These are phyloP conservation scores for Globisporangium emineosum DNA, from an alignment of 352 stramenopile species.

Conservation along the genomic window DNA sequence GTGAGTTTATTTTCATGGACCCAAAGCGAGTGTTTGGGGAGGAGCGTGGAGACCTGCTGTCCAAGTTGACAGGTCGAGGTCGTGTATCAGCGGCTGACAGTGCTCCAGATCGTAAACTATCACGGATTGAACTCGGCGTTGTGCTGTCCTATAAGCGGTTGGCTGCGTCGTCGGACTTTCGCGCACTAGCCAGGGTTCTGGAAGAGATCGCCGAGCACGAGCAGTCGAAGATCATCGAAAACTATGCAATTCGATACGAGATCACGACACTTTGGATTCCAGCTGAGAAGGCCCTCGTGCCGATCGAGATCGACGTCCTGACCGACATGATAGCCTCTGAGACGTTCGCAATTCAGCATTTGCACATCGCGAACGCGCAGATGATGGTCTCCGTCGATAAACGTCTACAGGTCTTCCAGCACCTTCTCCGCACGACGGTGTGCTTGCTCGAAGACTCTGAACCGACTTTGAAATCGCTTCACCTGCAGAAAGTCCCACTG, in stretches of 20 bases:
- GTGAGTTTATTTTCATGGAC: not conserved
- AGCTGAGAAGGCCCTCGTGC: not conserved
- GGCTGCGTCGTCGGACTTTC: not conserved
- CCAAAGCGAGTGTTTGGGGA: not conserved
- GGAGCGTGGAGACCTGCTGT: not conserved
- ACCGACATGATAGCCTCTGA: not conserved
- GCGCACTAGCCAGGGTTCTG: not conserved
- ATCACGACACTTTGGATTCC: conserved; percentile 2
- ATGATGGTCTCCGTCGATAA: not conserved
- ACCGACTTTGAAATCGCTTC: not conserved
- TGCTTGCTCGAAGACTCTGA: not conserved
- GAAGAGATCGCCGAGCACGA: not conserved
- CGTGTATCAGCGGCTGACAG: too few relatives aligned
- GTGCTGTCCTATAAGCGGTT: not conserved
- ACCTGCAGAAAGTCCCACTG: not conserved
- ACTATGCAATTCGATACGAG: not conserved
- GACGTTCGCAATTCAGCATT: not conserved
- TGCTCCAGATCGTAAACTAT: not conserved
- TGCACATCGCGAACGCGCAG: not conserved
- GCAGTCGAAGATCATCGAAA: not conserved
- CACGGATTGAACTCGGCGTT: not conserved
- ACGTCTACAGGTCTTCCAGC: conserved; percentile 2
- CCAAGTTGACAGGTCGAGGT: not conserved
- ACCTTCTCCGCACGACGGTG: conserved; percentile 3
- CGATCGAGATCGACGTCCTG: not conserved